These are phyloP conservation scores for Themeda triandra DNA, from an alignment of 176 grass and related monocot genomes.

Conservation along the genomic window DNA sequence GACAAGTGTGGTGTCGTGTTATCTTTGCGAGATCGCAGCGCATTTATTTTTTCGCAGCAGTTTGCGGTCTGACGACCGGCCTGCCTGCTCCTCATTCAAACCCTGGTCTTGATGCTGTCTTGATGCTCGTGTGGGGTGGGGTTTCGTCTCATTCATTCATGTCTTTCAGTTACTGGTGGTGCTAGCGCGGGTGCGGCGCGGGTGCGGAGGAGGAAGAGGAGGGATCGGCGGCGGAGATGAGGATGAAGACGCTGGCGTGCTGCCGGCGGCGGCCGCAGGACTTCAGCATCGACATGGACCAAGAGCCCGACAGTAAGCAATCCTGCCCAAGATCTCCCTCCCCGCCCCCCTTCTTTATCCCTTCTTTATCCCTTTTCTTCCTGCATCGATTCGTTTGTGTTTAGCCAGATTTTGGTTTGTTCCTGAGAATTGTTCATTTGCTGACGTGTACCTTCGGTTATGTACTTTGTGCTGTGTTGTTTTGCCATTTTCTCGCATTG, in stretches of 20 bases:
- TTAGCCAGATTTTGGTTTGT: not conserved
- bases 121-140: not conserved
- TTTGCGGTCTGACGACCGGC: slow-evolving; percentile 15
- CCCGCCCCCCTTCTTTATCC: not conserved
- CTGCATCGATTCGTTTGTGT: not conserved
- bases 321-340: not conserved
- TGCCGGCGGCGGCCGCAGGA: slow-evolving; percentile 94
- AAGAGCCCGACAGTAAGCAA: slow-evolving; percentile 70
- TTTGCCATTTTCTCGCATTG: not conserved
- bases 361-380: not conserved
- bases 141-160: not conserved
- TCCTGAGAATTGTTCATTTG: no score
- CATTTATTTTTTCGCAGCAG: slow-evolving; percentile 10
- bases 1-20: not conserved
- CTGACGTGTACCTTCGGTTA: not conserved
- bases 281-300: slow-evolving; percentile 90
- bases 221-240: slow-evolving; percentile 18
- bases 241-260: slow-evolving; percentile 83
- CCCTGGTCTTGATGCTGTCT: no score
- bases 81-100: slow-evolving; percentile 9
- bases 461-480: not conserved
- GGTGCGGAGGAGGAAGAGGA: no score
- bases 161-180: slow-evolving; percentile 27
- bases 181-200: not conserved
- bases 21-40: not conserved